phyloP scores from a whole-genome alignment of 805 yeast species.

The Crinitomyces ghanaensis region DNA sequence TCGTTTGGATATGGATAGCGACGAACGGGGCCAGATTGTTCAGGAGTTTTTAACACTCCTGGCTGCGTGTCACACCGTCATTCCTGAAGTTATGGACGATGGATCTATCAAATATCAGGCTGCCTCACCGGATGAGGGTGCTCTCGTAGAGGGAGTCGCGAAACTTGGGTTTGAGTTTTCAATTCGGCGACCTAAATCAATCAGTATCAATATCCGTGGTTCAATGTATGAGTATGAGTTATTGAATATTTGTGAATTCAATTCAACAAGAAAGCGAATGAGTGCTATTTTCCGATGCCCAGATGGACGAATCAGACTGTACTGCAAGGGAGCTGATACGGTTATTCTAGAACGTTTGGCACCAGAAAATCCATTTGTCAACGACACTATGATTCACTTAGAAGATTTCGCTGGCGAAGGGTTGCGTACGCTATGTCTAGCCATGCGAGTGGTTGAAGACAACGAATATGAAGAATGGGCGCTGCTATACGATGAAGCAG shows the following conservation, averaged over 20 bases:
- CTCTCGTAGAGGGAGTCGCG: constrained; percentile 94
- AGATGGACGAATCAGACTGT: constrained; percentile 78
- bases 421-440: constrained; percentile 85
- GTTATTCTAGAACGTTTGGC: constrained; percentile 81
- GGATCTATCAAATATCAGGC: constrained; percentile 80
- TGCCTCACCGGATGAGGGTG: constrained; percentile 99
- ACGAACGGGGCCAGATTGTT: constrained; percentile 33
- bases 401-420: constrained; percentile 98
- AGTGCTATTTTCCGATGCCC: constrained; percentile 90
- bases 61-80: constrained; percentile 94
- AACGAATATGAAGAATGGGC: constrained; percentile 71
- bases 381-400: constrained; percentile 70
- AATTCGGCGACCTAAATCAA: constrained; percentile 74
- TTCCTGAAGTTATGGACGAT: constrained; percentile 60
- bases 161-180: constrained; percentile 72
- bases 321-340: constrained; percentile 96
- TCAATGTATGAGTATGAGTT: constrained; percentile 56
- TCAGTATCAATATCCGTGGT: constrained; percentile 51
- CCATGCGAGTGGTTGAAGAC: constrained; percentile 68
- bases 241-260: constrained; percentile 87
- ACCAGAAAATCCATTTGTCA: constrained; percentile 61
- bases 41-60: constrained; percentile 72
- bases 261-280: constrained; percentile 97
- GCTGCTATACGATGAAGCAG: constrained; percentile 55
- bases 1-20: constrained; percentile 34